Percentiles rank a stretch among this genome's conserved stretches.
These are phyloP conservation scores for Trypanosoma congolense DNA, from an alignment of 208 protist genomes.

Conservation along the genomic window DNA sequence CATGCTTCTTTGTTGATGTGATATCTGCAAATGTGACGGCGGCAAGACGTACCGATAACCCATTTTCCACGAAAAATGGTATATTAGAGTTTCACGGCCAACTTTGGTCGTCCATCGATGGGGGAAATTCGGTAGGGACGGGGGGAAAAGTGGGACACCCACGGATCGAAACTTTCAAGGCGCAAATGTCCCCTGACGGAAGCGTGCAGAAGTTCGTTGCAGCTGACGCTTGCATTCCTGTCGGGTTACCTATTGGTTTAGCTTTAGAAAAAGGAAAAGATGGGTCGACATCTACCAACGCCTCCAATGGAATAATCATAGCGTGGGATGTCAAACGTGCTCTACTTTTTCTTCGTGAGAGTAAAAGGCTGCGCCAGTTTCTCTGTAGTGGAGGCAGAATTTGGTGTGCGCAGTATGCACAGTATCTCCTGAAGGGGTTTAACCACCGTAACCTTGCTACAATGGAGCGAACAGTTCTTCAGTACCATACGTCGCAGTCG, in stretches of 20 bases:
- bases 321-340: slow-evolving; percentile 85
- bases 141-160: slow-evolving; percentile 28
- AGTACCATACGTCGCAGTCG: slow-evolving; percentile 73
- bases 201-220: slow-evolving; percentile 51
- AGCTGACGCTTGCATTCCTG: slow-evolving; percentile 57
- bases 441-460: slow-evolving; percentile 73
- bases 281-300: slow-evolving; percentile 2
- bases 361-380: slow-evolving; percentile 52
- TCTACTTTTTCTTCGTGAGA: slow-evolving; percentile 74
- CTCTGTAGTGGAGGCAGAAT: slow-evolving; percentile 74
- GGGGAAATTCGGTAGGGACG: slow-evolving; percentile 2
- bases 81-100: slow-evolving; percentile 68
- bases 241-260: slow-evolving; percentile 32
- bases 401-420: slow-evolving; percentile 90
- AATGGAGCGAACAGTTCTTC: slow-evolving; percentile 82
- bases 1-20: slow-evolving; percentile 67
- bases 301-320: slow-evolving; percentile 62
- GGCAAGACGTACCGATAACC: slow-evolving; percentile 82
- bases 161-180: slow-evolving; percentile 31
- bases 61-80: slow-evolving; percentile 77
- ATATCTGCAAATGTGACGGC: slow-evolving; percentile 71
- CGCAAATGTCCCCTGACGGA: slow-evolving; percentile 29
- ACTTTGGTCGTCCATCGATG: slow-evolving; percentile 58
- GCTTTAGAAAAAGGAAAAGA: no score
- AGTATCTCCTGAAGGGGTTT: slow-evolving; percentile 89